Evolutionary conservation across 2,329 filamentous ascomycete species (phyloP).

Genomic region (Stagonosporopsis rhizophila): DNA sequence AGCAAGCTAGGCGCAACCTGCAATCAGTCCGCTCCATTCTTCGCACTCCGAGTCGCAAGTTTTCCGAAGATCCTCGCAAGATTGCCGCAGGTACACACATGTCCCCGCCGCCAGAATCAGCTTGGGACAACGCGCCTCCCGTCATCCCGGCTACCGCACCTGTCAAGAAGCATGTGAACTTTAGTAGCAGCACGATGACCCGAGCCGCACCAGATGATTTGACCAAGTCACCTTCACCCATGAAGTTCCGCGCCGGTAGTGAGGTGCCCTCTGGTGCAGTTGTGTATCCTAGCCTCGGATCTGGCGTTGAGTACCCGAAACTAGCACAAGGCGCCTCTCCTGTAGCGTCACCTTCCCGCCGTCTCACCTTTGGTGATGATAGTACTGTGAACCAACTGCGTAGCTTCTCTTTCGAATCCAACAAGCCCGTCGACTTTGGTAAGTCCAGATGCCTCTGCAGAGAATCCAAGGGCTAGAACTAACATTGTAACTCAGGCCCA

Average conservation of each 20-base stretch:
- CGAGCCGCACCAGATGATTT: constrained; percentile 41
- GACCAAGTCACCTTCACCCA: constrained; percentile 45
- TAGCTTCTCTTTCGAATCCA: constrained; percentile 59
- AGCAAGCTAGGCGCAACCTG: constrained; percentile 53
- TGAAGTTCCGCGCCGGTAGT: constrained; percentile 45
- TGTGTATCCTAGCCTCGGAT: constrained; percentile 39
- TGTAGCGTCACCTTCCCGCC: constrained; percentile 39
- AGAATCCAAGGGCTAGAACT: background rate
- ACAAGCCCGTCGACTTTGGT: constrained; percentile 54
- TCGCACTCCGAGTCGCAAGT: constrained; percentile 65
- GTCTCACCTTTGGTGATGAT: constrained; percentile 46
- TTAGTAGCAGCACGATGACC: constrained; percentile 73
- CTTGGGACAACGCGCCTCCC: constrained; percentile 62
- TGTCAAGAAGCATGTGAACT: constrained; percentile 80
- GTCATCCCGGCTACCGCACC: constrained; percentile 69
- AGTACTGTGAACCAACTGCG: constrained; percentile 42
- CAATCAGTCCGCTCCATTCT: constrained; percentile 70
- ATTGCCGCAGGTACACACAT: constrained; percentile 67
- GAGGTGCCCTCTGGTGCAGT: constrained; percentile 44
- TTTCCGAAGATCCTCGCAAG: constrained; percentile 65
- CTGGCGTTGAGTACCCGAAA: constrained; percentile 48
- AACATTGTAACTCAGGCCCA: constrained; percentile 30
- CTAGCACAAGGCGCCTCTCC: constrained; percentile 39
- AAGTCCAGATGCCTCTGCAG: background rate
- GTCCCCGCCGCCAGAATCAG: constrained; percentile 48